Evolutionary conservation across 2,329 filamentous ascomycete genomes (phyloP), one percentile per base, ranked within the genome.

Genomic region (Aspergillus neoniger): DNA sequence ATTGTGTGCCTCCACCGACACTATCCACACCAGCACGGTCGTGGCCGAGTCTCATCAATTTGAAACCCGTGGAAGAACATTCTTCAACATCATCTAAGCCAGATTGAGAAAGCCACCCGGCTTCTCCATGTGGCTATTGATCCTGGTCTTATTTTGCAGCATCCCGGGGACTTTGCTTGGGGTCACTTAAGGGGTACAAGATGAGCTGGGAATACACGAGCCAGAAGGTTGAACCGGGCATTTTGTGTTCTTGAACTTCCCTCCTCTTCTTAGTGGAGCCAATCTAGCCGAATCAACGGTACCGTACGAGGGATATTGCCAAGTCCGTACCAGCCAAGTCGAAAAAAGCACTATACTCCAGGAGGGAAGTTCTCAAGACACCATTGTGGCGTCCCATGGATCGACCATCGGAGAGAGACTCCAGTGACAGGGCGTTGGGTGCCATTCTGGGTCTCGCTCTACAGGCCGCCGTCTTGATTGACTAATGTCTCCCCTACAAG

Each of bases 291-390:
- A 54, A 54, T 17, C 19, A 36, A 54, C 32, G 25, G 28, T 30
- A 38, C 25, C 47, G 25, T 32, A 30, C 23, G 15, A 15, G 41
- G 44, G 44, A 49, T 5, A 28, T 49, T 49, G 47, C 47, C 47
- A 28, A 50, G 25, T 28, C 47, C 25, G 47, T 30, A 15, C 47
- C 47, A 50, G 14, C 8, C 9, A 9, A 41, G 12, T 36, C 32
- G 10, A 51, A 38, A 19, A 19, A 36, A 7, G 21, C 51, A 56
- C 60, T 56, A 58, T 57, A 38, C 59, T 55, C 32, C 36, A 60
- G 44, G 55, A 61, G 62, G 58, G 25, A 66, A 60, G 30, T 59
- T 58, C 59, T 63, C 36, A 62, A 64, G 56, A 59, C 23, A 32
- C 52, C 56, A 15, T 17, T 36, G 50, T 23, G 38, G 28, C 49